Base-by-base conservation (phyloP, 208 protist species). In the Porcisia deanei region DNA sequence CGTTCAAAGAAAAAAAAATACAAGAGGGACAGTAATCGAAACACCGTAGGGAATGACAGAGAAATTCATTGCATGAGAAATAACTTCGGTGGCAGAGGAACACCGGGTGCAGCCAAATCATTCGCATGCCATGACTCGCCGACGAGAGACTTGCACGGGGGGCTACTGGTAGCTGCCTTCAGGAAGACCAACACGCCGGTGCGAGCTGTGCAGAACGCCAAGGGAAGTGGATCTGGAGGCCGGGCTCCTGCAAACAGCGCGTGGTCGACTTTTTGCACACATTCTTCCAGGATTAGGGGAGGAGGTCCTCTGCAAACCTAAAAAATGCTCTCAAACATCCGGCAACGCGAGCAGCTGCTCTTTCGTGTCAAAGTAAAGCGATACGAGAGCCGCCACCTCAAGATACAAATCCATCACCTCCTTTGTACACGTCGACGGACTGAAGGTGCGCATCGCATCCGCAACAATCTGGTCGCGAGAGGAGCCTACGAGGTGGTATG, bases 401-500 rank as follows among this genome's bases (percentile, higher is more conserved):
- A 95, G 80, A 53, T 88, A 92, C 30, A 89, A 68, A 39, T 92
- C 81, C 64, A 82, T 85, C 49, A 95, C 91, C 70, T 92, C 82
- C 25, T 83, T 85, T 14, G 93, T 93, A 76, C 88, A 93, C 45
- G 86, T 85, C 34, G 81, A 81, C 10, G 88, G 77, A 30, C 72
- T 80, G 59, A 89, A 95, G 4, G 93, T 95, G 34, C 87, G 83
- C 90, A 97, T 97, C 30, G 88, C 85, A 59, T 94, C 88, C 49
- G 85, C 84, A 37, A 91, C 88, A 16, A 83, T 81, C 65, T 94
- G 89, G 73, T 92, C 88, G 7, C 86, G 75, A 34, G 90, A 79
- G 6, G 93, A 80, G 54, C 93, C 93, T 61, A 94, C 75, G 30
- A 95, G 79, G 64, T 92, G 86, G 75, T 87, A 91, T 30, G 83